Base-by-base conservation (phyloP, 2,329 filamentous ascomycete genomes). In the Ophiostoma montium region DNA sequence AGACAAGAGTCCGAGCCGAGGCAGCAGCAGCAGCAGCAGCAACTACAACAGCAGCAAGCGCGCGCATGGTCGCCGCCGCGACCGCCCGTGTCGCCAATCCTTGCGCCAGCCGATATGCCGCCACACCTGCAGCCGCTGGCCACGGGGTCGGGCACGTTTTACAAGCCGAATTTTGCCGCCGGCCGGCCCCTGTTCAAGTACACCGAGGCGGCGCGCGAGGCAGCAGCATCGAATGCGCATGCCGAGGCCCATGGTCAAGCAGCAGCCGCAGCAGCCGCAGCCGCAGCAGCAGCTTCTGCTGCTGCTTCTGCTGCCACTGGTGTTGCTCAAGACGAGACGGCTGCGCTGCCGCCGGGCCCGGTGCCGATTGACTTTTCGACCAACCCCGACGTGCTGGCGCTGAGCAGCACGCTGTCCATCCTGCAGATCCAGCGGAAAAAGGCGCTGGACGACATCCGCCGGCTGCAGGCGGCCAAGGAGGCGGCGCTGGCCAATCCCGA, bases 351-450 rank as follows among this genome's bases (percentile, higher is more conserved):
- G 2, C 73, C 74, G 4, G 66, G 68, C 2, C 70, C 72, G 0
- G 64, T 69, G 35, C 69, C 76, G 41, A 69, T 82, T 51, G 70
- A 74, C 57, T 78, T 81, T 53, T 70, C 75, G 55, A 64, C 67
- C 49, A 94, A 94, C 60, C 81, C 86, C 8, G 90, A 96, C 68
- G 87, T 84, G 21, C 82, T 95, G 52, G 90, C 90, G 5, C 73
- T 95, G 52, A 81, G 83, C 56, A 86, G 84, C 23, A 86, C 89
- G 42, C 87, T 95, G 52, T 83, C 86, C 9, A 80, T 95, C 47
- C 71, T 96, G 43, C 87, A 94, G 66, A 73, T 94, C 55, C 90
- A 96, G 68, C 81, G 81, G 55, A 79, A 82, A 59, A 84, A 84
- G 61, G 86, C 86, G 36, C 70, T 80, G 46, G 75, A 76, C 43